phyloP scores from a whole-genome alignment of 805 yeast species.

The Candida ascalaphidarum region DNA sequence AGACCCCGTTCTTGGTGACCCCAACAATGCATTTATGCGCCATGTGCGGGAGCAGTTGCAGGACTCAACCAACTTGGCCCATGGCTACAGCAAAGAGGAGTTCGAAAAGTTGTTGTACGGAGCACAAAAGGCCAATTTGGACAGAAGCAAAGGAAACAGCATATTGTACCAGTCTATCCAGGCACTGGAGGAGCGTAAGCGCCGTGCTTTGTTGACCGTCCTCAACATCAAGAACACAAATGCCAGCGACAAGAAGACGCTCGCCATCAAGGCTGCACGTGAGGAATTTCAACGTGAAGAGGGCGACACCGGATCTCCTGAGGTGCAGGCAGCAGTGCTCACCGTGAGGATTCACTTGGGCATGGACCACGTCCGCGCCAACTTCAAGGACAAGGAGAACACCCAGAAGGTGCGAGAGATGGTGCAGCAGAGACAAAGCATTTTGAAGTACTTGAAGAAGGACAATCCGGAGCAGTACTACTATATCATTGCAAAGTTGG shows the following conservation, averaged over 20 bases:
- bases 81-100: conserved; percentile 51
- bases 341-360: conserved; percentile 74
- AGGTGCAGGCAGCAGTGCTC: conserved; percentile 89
- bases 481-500: conserved; percentile 80
- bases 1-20: conserved; percentile 81
- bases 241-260: conserved; percentile 45
- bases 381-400: conserved; percentile 66
- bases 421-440: conserved; percentile 84
- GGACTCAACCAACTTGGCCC: conserved; percentile 58
- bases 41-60: conserved; percentile 59
- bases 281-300: conserved; percentile 74
- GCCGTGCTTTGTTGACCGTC: conserved; percentile 63
- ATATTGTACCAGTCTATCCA: conserved; percentile 18
- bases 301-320: conserved; percentile 93
- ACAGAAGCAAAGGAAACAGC: conserved; percentile 24
- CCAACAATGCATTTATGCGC: conserved; percentile 55
- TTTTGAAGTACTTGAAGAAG: conserved; percentile 73
- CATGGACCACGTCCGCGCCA: conserved; percentile 58
- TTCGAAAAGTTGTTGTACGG: conserved; percentile 73
- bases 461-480: conserved; percentile 76
- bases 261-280: conserved; percentile 58
- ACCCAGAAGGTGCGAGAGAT: conserved; percentile 68
- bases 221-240: conserved; percentile 66
- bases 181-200: conserved; percentile 43
- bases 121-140: conserved; percentile 55